These are phyloP conservation scores for Dipteronia dyeriana DNA, from an alignment of 345 rosid species.

Conservation along the genomic window DNA sequence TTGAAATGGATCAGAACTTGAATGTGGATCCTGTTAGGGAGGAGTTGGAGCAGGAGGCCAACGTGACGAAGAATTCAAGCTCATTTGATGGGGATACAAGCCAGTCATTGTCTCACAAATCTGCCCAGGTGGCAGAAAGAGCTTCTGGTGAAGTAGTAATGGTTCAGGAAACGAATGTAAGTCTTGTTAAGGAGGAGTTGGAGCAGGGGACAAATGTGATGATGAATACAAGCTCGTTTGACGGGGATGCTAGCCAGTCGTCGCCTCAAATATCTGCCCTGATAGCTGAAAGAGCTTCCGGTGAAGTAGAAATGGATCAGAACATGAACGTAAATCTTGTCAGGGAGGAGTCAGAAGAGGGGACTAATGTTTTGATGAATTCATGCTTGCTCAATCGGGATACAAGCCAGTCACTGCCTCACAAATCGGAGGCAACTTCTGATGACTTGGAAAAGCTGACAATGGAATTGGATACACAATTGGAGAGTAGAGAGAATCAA, in stretches of 20 bases:
- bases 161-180: background rate
- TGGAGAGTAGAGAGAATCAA: conserved; percentile 13
- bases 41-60: background rate
- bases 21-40: conserved; percentile 3
- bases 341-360: conserved; percentile 12
- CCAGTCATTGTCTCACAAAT: background rate
- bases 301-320: conserved; percentile 1
- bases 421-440: background rate
- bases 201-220: background rate
- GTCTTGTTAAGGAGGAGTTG: conserved; percentile 7
- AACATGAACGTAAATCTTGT: background rate
- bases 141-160: conserved; percentile 1
- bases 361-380: conserved; percentile 1
- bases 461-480: conserved; percentile 23
- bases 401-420: background rate
- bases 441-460: conserved; percentile 20
- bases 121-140: background rate
- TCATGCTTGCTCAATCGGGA: background rate
- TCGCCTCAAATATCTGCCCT: background rate
- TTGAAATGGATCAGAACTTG: background rate
- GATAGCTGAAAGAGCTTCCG: conserved; percentile 2
- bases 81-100: background rate
- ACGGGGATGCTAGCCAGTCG: conserved; percentile 1
- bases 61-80: background rate
- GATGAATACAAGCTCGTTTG: background rate